Evolutionary conservation across 345 rosid genomes (phyloP).

Genomic region (Pugionium dolabratum): DNA sequence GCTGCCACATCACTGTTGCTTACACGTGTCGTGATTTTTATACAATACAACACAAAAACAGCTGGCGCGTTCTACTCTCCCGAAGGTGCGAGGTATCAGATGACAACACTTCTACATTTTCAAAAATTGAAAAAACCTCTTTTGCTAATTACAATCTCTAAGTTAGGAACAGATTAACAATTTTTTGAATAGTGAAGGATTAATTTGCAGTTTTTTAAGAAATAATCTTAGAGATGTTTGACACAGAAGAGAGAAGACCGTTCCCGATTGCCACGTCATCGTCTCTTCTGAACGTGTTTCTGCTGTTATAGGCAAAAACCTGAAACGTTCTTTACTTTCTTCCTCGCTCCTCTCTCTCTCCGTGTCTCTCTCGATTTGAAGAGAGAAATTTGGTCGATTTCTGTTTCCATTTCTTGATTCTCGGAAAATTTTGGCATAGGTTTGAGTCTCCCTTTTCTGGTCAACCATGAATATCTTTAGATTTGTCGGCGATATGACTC

Average conservation of each 20-base stretch:
- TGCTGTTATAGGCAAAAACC: slow-evolving; percentile 20
- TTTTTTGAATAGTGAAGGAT: slow-evolving; percentile 23
- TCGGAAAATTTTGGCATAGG: slow-evolving; percentile 14
- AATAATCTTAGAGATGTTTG: slow-evolving; percentile 4
- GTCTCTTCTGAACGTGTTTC: slow-evolving; percentile 24
- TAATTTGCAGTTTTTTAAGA: background rate
- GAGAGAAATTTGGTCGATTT: slow-evolving; percentile 16
- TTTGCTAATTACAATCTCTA: background rate
- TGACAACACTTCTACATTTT: slow-evolving; percentile 23
- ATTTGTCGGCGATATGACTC: slow-evolving; percentile 95
- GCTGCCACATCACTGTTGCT: slow-evolving; percentile 24
- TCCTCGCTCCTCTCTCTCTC: slow-evolving; percentile 4
- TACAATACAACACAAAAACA: slow-evolving; percentile 21
- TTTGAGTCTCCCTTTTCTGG: slow-evolving; percentile 16
- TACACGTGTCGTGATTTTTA: background rate
- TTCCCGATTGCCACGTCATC: slow-evolving; percentile 45
- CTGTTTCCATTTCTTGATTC: background rate
- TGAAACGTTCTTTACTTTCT: slow-evolving; percentile 27
- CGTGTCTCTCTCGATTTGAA: slow-evolving; percentile 25
- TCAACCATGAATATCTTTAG: slow-evolving; percentile 88
- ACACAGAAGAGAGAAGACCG: slow-evolving; percentile 20
- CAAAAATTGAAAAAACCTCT: background rate
- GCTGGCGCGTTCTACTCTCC: slow-evolving; percentile 5
- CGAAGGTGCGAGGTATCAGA: slow-evolving; percentile 9
- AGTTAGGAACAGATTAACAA: background rate